phyloP scores from a whole-genome alignment of 306 rosid genomes.

The Pueraria montana region DNA sequence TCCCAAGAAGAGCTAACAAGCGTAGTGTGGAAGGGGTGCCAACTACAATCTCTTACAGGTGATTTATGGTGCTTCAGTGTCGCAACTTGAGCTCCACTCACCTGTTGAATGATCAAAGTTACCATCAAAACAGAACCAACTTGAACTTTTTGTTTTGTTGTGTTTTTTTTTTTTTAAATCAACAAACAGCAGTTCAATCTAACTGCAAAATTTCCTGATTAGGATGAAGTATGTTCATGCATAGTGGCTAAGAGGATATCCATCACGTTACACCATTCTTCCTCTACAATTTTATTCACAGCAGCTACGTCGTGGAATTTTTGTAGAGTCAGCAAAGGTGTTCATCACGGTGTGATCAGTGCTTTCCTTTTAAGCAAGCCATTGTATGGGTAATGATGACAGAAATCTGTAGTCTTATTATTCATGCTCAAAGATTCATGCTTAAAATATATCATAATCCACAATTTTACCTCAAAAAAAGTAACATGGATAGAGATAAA shows the following conservation, averaged over 20 bases:
- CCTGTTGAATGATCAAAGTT: constrained; percentile 55
- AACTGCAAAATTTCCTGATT: not conserved
- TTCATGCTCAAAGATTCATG: not conserved
- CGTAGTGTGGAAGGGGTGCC: constrained; percentile 89
- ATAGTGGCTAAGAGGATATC: not conserved
- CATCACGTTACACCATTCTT: not conserved
- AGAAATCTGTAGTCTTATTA: not conserved
- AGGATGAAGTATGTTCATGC: not conserved
- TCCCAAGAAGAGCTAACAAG: constrained; percentile 98
- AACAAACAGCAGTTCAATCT: not conserved
- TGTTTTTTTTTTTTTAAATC: not conserved
- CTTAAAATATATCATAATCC: not conserved
- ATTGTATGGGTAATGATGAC: not conserved
- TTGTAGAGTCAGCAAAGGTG: not conserved
- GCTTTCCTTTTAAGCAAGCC: constrained; percentile 5
- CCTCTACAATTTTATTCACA: not conserved
- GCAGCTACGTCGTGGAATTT: not conserved
- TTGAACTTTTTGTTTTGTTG: not conserved
- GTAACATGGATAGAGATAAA: constrained; percentile 20
- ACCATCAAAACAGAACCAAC: constrained; percentile 28
- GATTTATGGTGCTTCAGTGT: constrained; percentile 89
- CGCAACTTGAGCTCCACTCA: constrained; percentile 86
- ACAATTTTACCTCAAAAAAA: not conserved
- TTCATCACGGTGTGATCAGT: not conserved
- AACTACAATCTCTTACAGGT: constrained; percentile 94